phyloP scores from a whole-genome alignment of 2,329 filamentous ascomycete genomes.

The Arthrinium puccinioides region DNA sequence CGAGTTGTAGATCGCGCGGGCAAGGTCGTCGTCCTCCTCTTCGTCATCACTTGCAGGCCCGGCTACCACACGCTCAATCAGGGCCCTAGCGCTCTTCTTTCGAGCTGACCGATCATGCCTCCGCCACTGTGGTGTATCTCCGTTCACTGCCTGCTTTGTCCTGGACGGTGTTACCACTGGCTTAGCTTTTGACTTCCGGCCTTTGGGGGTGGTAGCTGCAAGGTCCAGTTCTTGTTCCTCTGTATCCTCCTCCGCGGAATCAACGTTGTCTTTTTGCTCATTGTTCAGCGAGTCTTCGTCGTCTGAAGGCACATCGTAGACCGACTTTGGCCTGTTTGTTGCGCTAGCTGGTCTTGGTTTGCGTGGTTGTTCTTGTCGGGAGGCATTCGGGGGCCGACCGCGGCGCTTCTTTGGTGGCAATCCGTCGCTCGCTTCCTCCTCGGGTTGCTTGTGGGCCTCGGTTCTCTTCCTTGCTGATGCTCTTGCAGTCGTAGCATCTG shows the following conservation, averaged over 20 bases:
- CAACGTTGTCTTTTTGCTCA: neutral
- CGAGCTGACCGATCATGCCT: slow-evolving; percentile 71
- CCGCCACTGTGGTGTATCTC: slow-evolving; percentile 54
- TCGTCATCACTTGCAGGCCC: slow-evolving; percentile 68
- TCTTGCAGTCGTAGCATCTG: neutral
- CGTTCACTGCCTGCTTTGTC: slow-evolving; percentile 15
- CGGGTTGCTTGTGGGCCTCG: neutral
- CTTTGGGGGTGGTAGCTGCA: neutral
- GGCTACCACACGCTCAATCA: slow-evolving; percentile 54
- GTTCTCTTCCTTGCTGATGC: neutral
- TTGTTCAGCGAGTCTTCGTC: slow-evolving; percentile 1
- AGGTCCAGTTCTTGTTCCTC: neutral
- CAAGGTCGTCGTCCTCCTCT: slow-evolving; percentile 64
- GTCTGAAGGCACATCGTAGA: slow-evolving; percentile 6
- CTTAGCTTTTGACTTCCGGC: neutral
- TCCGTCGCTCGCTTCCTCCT: neutral
- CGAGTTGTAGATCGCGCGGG: slow-evolving; percentile 59
- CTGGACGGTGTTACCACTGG: slow-evolving; percentile 15
- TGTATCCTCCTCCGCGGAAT: neutral
- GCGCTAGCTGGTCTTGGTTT: too few relatives aligned
- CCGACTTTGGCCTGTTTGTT: neutral
- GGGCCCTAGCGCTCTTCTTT: slow-evolving; percentile 8
- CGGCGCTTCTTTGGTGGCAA: slow-evolving; percentile 3
- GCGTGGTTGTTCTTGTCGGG: too few relatives aligned
- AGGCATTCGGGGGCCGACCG: slow-evolving; percentile 4